Base-by-base conservation (phyloP, 2,329 filamentous ascomycete species). In the Penicillium sp. region DNA sequence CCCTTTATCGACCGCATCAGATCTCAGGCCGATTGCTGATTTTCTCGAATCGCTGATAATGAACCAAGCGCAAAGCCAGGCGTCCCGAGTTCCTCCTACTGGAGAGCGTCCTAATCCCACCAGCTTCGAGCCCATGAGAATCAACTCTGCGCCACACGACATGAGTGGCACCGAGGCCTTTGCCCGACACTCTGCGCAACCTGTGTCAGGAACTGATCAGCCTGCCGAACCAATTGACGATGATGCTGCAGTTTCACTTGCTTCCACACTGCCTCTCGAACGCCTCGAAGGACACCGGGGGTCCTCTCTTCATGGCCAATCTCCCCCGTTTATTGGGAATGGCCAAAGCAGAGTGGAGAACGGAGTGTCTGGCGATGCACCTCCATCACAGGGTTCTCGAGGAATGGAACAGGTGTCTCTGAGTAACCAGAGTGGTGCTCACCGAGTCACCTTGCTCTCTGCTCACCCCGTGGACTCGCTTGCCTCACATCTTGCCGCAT, bases 381-480 rank as follows among this genome's bases (percentile, higher is more conserved):
- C 58, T 9, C 47, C 52, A 11, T 44, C 58, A 36, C 53, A 55
- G 12, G 52, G 53, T 25, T 46, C 59, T 24, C 56, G 52, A 5
- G 46, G 48, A 27, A 51, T 55, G 28, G 53, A 51, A 29, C 56
- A 40, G 50, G 35, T 43, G 46, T 39, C n/a, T 47, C 13, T 37
- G 13, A 51, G 39, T 36, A 43, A 48, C 12, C 44, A 48, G 12
- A 42, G 56, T 28, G 50, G 54, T 8, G 56, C 65, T 24, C 69
- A 71, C 52, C 64, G 69, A 39, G 65, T 73, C 12, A 73, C 70
- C 4, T 66, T 72, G 12, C 67, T 73, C 26, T 73, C 70, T 4
- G 66, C 66, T 7, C 66, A 70, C 32, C 68, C 70, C 4, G 66
- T 68, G 9, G 70, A 73, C 53, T 67, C 69, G 6, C 61, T 73